phyloP scores from a whole-genome alignment of 495 filamentous ascomycete genomes.

The Aspergillus coremiiformis region DNA sequence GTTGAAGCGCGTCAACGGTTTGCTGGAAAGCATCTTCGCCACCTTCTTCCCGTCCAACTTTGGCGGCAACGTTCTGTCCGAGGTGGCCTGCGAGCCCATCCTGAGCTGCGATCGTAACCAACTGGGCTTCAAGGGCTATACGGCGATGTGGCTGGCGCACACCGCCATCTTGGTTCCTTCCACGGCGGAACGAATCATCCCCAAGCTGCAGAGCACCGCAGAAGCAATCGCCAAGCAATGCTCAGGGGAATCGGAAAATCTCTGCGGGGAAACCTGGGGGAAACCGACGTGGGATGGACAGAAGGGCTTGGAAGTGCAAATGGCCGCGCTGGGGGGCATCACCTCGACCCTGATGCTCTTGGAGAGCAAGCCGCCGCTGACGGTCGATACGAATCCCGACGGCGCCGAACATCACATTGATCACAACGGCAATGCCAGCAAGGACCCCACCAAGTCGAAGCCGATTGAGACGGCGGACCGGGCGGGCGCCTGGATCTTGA shows the following conservation, averaged over 20 bases:
- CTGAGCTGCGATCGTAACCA: conserved; percentile 59
- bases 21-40: conserved; percentile 40
- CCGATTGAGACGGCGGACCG: conserved; percentile 46
- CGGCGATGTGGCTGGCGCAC: conserved; percentile 66
- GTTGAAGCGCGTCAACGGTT: conserved; percentile 44
- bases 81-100: conserved; percentile 63
- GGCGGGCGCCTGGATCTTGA: conserved; percentile 61
- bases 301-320: conserved; percentile 45
- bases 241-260: conserved; percentile 44
- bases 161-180: conserved; percentile 54
- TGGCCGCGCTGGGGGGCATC: conserved; percentile 49
- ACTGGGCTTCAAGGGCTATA: conserved; percentile 68
- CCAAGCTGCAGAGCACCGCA: conserved; percentile 54
- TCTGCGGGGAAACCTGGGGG: conserved; percentile 66
- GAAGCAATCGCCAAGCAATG: conserved; percentile 59
- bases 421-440: conserved; percentile 19
- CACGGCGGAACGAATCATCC: conserved; percentile 50
- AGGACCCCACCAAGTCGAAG: conserved; percentile 14
- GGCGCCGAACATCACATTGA: conserved; percentile 17
- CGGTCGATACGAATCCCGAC: conserved; percentile 14
- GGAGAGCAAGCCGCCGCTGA: conserved; percentile 2
- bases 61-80: conserved; percentile 47
- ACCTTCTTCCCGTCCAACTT: conserved; percentile 49
- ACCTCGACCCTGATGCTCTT: conserved; percentile 24
- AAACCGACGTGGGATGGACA: conserved; percentile 54